Percentiles rank a stretch among this genome's conserved stretches.
These are phyloP conservation scores for Fraxinus floribunda DNA, from an alignment of 305 asterid species.

Conservation along the genomic window DNA sequence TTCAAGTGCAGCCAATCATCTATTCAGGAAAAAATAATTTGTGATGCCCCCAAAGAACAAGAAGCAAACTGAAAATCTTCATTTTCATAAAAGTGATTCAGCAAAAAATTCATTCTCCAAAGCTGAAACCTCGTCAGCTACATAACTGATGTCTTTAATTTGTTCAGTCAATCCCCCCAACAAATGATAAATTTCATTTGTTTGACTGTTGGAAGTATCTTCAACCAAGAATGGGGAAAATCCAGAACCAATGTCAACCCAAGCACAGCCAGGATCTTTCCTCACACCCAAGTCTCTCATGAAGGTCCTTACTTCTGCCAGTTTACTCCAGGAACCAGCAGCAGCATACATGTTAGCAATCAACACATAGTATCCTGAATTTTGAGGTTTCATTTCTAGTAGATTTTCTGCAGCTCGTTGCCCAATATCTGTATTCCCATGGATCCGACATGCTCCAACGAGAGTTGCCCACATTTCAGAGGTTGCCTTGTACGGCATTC, in stretches of 20 bases:
- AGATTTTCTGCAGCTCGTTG: constrained; percentile 87
- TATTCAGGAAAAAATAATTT: neutral
- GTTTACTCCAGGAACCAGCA: constrained; percentile 70
- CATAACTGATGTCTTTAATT: constrained; percentile 54
- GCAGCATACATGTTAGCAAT: constrained; percentile 88
- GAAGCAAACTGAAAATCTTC: neutral
- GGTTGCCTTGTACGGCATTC: constrained; percentile 69
- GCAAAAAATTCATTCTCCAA: constrained; percentile 35
- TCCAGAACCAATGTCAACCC: constrained; percentile 70
- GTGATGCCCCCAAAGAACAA: neutral
- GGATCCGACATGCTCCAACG: constrained; percentile 70
- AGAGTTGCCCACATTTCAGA: constrained; percentile 85
- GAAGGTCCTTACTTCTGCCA: constrained; percentile 57
- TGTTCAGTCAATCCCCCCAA: constrained; percentile 49
- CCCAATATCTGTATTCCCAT: constrained; percentile 63
- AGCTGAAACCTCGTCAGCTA: constrained; percentile 33
- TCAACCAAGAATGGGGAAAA: constrained; percentile 62
- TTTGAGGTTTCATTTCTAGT: constrained; percentile 57
- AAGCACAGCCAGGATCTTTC: constrained; percentile 80
- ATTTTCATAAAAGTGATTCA: constrained; percentile 15
- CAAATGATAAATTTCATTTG: constrained; percentile 43
- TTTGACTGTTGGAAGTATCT: constrained; percentile 49
- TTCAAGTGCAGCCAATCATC: neutral
- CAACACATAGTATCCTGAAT: constrained; percentile 72
- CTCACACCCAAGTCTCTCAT: constrained; percentile 80